Conservation (phyloP, 2,329 filamentous ascomycete species). For the Cordyceps farinosa region DNA sequence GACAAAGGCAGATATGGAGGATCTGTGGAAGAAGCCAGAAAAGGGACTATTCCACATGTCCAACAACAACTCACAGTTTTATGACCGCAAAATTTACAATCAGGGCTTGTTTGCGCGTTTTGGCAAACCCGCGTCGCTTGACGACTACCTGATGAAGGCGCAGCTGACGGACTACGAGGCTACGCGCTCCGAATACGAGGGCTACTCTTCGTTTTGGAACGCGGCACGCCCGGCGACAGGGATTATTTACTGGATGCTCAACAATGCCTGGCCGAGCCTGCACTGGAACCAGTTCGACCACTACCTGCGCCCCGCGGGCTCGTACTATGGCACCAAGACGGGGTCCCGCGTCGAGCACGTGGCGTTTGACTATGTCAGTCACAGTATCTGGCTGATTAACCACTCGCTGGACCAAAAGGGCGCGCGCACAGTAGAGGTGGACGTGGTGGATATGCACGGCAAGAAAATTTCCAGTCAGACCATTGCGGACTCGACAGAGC, state of each 20-base stretch:
- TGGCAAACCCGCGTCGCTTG: conserved; percentile 47
- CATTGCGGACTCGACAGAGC: conserved; percentile 34
- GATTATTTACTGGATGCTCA: conserved; percentile 65
- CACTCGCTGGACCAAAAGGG: conserved; percentile 41
- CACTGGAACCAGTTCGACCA: conserved; percentile 66
- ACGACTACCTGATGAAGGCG: conserved; percentile 57
- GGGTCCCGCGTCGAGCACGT: conserved; percentile 50
- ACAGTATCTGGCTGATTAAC: conserved; percentile 52
- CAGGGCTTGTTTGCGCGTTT: conserved; percentile 48
- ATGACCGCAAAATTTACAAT: conserved; percentile 56
- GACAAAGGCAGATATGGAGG: conserved; percentile 45
- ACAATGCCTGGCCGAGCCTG: conserved; percentile 60
- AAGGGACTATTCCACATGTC: conserved; percentile 59
- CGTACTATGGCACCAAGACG: conserved; percentile 57
- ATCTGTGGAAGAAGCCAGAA: conserved; percentile 53
- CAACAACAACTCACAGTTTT: conserved; percentile 51
- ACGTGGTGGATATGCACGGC: conserved; percentile 49
- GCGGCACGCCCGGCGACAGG: conserved; percentile 53
- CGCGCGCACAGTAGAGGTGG: conserved; percentile 41
- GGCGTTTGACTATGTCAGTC: conserved; percentile 49
- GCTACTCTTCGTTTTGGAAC: conserved; percentile 49
- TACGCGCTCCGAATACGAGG: conserved; percentile 57
- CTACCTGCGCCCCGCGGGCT: conserved; percentile 55
- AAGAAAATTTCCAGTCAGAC: conserved; percentile 35
- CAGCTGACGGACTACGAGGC: conserved; percentile 65